Percentiles rank a stretch among this genome's conserved stretches.
These are phyloP conservation scores for Pseudocercospora ulei DNA, from an alignment of 2,329 filamentous ascomycete species.

Conservation along the genomic window DNA sequence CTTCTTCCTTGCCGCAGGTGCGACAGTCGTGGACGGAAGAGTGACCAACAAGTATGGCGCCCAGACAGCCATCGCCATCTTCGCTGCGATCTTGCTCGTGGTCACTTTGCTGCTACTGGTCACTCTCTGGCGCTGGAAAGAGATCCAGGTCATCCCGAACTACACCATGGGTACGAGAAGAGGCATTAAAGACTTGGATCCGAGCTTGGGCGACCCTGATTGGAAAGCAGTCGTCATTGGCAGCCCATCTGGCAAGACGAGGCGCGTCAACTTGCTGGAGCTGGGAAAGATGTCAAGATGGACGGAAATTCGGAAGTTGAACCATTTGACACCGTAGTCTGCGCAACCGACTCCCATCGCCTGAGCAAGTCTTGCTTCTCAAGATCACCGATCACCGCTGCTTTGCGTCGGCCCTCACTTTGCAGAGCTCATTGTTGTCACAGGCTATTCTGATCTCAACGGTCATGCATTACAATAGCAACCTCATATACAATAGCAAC, in stretches of 20 bases:
- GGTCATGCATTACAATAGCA: too few relatives aligned
- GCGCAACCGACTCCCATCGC: too few relatives aligned
- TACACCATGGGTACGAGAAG: constrained; percentile 38
- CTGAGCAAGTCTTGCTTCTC: too few relatives aligned
- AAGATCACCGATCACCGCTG: too few relatives aligned
- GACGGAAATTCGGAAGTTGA: constrained; percentile 56
- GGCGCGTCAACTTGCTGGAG: constrained; percentile 63
- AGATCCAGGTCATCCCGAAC: constrained; percentile 58
- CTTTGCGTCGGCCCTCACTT: too few relatives aligned
- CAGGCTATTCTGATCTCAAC: constrained; percentile 6
- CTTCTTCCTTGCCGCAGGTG: constrained; percentile 58
- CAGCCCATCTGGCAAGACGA: constrained; percentile 57
- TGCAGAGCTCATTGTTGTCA: neutral
- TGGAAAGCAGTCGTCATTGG: constrained; percentile 64
- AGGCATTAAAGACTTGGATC: constrained; percentile 38
- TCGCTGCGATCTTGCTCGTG: constrained; percentile 56
- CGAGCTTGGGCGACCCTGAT: constrained; percentile 45
- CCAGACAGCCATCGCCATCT: constrained; percentile 57
- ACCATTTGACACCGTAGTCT: constrained; percentile 36
- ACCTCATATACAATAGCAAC: too few relatives aligned
- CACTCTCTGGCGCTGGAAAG: constrained; percentile 55
- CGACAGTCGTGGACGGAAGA: constrained; percentile 59
- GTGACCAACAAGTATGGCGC: constrained; percentile 58
- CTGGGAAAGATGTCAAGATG: constrained; percentile 58
- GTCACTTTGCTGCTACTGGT: constrained; percentile 55